A percentile compares a stretch with the other conserved stretches of the same genome.
Evolutionary conservation across 2,329 filamentous ascomycete genomes (phyloP).

Genomic region (Tricladium varicosporioides): DNA sequence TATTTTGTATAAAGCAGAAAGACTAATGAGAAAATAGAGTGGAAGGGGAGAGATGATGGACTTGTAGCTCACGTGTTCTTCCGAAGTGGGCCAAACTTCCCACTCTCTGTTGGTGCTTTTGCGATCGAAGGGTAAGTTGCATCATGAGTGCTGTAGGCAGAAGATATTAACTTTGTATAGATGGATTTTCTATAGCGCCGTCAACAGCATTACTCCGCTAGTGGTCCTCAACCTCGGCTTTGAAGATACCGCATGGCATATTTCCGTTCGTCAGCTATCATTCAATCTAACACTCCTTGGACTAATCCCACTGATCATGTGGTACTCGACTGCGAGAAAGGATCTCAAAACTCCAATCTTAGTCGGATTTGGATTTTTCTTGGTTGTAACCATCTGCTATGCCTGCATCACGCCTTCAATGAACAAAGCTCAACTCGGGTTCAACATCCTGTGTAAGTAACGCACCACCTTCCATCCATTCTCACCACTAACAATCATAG

Average conservation of each 20-base stretch:
- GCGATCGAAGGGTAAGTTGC: conserved; percentile 50
- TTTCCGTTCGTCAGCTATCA: conserved; percentile 47
- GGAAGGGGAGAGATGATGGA: conserved; percentile 53
- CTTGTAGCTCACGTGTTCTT: conserved; percentile 57
- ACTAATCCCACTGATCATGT: conserved; percentile 42
- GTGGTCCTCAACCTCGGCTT: conserved; percentile 49
- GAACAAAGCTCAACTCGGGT: conserved; percentile 45
- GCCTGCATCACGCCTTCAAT: conserved; percentile 43
- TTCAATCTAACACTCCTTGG: conserved; percentile 42
- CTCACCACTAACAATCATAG: conserved; percentile 15
- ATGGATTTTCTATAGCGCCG: conserved; percentile 56
- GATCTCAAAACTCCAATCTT: conserved; percentile 48
- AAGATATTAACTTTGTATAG: conserved; percentile 8
- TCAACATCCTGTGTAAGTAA: conserved; percentile 41
- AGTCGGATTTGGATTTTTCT: conserved; percentile 45
- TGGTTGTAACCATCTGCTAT: conserved; percentile 47
- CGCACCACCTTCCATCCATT: not conserved
- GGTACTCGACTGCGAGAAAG: conserved; percentile 44
- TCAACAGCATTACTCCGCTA: conserved; percentile 49
- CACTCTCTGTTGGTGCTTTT: conserved; percentile 53
- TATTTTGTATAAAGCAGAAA: not conserved
- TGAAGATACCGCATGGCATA: conserved; percentile 44
- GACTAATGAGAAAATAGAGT: conserved; percentile 41
- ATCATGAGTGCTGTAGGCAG: too few species aligned
- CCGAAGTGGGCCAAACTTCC: conserved; percentile 51